Base-by-base conservation (phyloP, 169 alveolate genomes). In the Cryptosporidium baileyi region DNA sequence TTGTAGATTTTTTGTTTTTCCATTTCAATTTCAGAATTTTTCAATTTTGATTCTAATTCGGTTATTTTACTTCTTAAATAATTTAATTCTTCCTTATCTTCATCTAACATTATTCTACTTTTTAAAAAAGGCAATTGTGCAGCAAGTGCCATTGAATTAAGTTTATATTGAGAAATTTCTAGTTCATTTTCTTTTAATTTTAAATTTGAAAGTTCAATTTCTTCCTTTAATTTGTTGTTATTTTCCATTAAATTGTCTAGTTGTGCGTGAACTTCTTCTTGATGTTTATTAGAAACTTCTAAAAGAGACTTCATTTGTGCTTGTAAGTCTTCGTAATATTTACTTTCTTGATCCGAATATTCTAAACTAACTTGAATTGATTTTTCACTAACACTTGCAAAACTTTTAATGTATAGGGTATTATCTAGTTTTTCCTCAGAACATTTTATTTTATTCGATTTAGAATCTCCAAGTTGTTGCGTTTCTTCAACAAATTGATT, bases 261-360 rank as follows among this genome's bases (percentile, higher is more conserved):
- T 54, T 74, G 74, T 13, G 67, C 65, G 22, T 74, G 85, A 36
- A 74, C 85, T 17, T 74, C 60, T 51, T 74, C 85, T 59, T 74
- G 85, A 41, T 74, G 85, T 41, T 57, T 74, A 24, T 38, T 57
- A 9, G 85, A 74, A 3, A 59, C 67, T 54, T 57, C 74, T 7
- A 74, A 38, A 1, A 74, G 59, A 41, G 52, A 51, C 28, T 51
- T 54, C 2, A 74, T 67, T 41, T 74, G 60, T 41, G 22, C 13
- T 41, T 74, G 59, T 57, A 74, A 54, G 30, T 74, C 85, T 22
- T 36, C 26, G 43, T 74, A 74, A 13, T 51, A 51, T 34, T 38
- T 51, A 9, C 36, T 34, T 13, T 47, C 59, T 4, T 47, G 15
- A n/a, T 3, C 9, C 9, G 15, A 5, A n/a, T n/a, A n/a, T n/a